Evolutionary conservation across 2,329 filamentous ascomycete genomes (phyloP), one percentile per base, ranked within the genome.

Genomic region (Sarocladium strictum): DNA sequence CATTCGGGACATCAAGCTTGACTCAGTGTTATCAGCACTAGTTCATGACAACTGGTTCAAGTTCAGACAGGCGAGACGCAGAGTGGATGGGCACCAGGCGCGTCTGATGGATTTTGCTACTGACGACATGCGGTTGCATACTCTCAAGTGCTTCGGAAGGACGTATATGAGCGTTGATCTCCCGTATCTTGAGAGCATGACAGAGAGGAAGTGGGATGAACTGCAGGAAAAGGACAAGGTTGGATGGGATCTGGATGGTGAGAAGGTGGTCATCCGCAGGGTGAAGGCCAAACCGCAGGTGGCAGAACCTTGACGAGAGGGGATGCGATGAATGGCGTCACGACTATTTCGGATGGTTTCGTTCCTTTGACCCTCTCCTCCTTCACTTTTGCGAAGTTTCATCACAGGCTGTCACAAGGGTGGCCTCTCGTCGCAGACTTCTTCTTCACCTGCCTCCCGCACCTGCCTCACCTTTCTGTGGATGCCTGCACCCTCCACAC

Each of bases 81-180:
- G 76, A 55, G 89, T 94, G 27, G 90, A 97, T 72, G 89, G 89
- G 9, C 88, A 96, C 69, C 81, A 87, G 67, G 81, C 86, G 35
- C 83, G 84, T 55, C 72, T 99, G 55, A 85, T 97, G 77, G 87
- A 90, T 64, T 93, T 85, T 75, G 88, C 89, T 9, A 88, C 90
- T 61, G 80, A 84, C 23, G 77, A 80, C n/a, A 78, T 97, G 65
- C 78, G 87, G 61, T 75, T 83, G 60, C 87, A 92, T 69, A 84
- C 89, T 32, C 74, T 97, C 61, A 96, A 96, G 74, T 94, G 91
- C 66, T 81, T 97, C 54, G 91, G 90, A 1, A 81, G 85, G 64
- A 81, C 86, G 3, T 99, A 99, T 68, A 72, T 97, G 59, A 82
- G 73, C 19, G 85, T 90, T 9, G 88, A 90, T 53, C 69, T 80